These are phyloP conservation scores for Aspergillus homomorphus DNA, from an alignment of 495 filamentous ascomycete genomes.

Conservation along the genomic window DNA sequence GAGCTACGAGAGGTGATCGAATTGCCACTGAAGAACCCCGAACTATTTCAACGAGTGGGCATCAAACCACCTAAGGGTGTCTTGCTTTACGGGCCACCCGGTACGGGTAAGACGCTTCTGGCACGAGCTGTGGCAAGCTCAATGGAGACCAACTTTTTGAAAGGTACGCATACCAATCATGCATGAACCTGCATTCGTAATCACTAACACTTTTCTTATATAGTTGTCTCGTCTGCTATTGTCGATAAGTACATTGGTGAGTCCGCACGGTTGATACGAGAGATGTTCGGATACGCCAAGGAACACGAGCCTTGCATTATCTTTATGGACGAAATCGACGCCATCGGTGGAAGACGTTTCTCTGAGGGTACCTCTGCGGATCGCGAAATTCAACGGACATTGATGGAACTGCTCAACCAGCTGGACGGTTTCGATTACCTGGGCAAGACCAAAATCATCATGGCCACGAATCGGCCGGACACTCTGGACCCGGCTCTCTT, in stretches of 20 bases:
- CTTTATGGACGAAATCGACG: slow-evolving; percentile 99
- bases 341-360: slow-evolving; percentile 95
- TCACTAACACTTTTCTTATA: slow-evolving; percentile 19
- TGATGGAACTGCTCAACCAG: slow-evolving; percentile 99
- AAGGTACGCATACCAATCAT: slow-evolving; percentile 55
- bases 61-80: slow-evolving; percentile 99
- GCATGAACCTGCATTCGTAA: neutral
- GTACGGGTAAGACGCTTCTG: slow-evolving; percentile 94
- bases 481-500: slow-evolving; percentile 94
- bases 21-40: slow-evolving; percentile 96
- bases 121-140: slow-evolving; percentile 95
- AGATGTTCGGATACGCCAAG: slow-evolving; percentile 99
- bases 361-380: slow-evolving; percentile 98
- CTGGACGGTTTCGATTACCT: slow-evolving; percentile 99
- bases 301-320: slow-evolving; percentile 99
- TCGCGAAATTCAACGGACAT: slow-evolving; percentile 96
- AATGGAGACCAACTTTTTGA: slow-evolving; percentile 97
- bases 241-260: slow-evolving; percentile 99
- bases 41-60: slow-evolving; percentile 92
- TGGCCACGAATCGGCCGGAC: slow-evolving; percentile 98
- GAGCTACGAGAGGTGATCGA: slow-evolving; percentile 98
- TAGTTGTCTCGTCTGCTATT: slow-evolving; percentile 98
- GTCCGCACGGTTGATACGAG: slow-evolving; percentile 92
- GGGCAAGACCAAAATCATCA: slow-evolving; percentile 99
- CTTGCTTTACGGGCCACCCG: slow-evolving; percentile 93